Conservation (phyloP, 305 asterid species). For the Rubia tinctorum region DNA sequence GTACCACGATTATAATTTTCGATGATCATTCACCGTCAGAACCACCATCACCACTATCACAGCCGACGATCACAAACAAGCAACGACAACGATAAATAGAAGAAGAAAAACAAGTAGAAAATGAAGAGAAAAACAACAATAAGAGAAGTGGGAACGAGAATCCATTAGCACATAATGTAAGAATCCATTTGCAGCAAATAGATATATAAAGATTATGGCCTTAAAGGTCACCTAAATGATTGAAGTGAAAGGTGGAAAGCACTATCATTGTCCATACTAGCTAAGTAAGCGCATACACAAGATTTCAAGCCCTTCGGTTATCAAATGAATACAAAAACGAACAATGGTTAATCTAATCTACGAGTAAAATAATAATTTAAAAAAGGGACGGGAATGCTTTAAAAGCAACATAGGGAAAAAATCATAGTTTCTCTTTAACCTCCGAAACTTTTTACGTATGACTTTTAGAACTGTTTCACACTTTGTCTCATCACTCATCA, state of each 20-base stretch:
- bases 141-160: slow-evolving; percentile 36
- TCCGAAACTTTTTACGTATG: not conserved
- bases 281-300: slow-evolving; percentile 11
- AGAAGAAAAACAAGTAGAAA: not conserved
- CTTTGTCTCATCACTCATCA: not conserved
- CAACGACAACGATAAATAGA: too few relatives aligned
- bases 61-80: too few relatives aligned
- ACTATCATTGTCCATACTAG: slow-evolving; percentile 45
- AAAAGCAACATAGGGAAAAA: not conserved
- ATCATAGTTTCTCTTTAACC: not conserved
- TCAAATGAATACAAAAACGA: slow-evolving; percentile 25
- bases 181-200: slow-evolving; percentile 47
- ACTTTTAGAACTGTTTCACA: not conserved
- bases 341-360: not conserved
- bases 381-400: slow-evolving; percentile 1
- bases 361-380: not conserved
- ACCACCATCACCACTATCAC: too few relatives aligned
- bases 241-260: slow-evolving; percentile 68
- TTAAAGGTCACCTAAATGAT: slow-evolving; percentile 39
- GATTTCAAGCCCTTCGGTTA: slow-evolving; percentile 22
- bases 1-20: too few relatives aligned
- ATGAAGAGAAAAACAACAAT: slow-evolving; percentile 7
- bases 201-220: slow-evolving; percentile 28
- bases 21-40: too few relatives aligned
- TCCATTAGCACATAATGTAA: slow-evolving; percentile 55